Evolutionary conservation across 2,329 filamentous ascomycete species (phyloP), one percentile per base, ranked within the genome.

Genomic region (Tympanopsis confertula): DNA sequence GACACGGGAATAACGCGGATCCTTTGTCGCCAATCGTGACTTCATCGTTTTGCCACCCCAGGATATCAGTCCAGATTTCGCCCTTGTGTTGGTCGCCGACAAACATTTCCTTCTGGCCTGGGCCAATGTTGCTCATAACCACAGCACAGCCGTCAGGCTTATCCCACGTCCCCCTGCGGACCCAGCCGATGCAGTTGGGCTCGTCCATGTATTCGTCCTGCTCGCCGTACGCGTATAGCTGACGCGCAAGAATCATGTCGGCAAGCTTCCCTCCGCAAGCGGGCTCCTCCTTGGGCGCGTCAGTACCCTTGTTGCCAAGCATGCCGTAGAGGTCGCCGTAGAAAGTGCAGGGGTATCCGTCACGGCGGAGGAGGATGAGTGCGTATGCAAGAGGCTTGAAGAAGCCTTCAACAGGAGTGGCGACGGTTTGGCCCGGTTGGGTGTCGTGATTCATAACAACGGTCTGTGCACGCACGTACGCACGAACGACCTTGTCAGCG

Each of bases 371-470:
- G 2, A 86, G 69, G 39, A 86, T 83, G 33, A 86, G 65, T 1
- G 78, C 62, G 54, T 86, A 85, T 12, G 80, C 82, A 13, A 86
- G 63, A 0, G 78, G 70, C 54, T 84, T 84, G 62, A 86, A 82
- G 58, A 72, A 78, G 19, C 66, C 63, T 39, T 74, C 68, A 29
- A 86, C 71, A 2, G 71, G 70, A 1, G 75, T 72, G 46, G 71
- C 44, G 7, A 62, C 51, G 3, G 57, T 54, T 37, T 62, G 58
- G 43, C 54, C 54, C 0, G 58, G 58, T 41, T 62, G 59, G 0
- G 79, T 85, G 51, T 86, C 80, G 57, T 85, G 81, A 54, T 83
- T 85, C 56, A 74, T 76, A 1, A 85, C 78, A 4, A 84, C 66
- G 0, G 79, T 84, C 56, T 72, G 33, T 2, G 7, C 13, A 13